These are phyloP conservation scores for Debaryomyces castellii DNA, from an alignment of 805 yeast genomes.

Conservation along the genomic window DNA sequence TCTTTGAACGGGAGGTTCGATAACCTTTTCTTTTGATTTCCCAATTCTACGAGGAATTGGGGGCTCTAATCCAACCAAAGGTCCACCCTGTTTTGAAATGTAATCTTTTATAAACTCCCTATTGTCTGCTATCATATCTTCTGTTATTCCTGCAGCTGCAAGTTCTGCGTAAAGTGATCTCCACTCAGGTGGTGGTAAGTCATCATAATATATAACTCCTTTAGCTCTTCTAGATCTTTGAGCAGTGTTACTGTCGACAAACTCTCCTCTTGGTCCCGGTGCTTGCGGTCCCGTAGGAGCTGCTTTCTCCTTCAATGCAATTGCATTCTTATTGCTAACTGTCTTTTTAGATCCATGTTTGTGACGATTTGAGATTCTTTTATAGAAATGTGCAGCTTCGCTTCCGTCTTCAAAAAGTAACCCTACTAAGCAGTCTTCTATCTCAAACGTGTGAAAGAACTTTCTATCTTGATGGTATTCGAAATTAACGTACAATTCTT, in stretches of 20 bases:
- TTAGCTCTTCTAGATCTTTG: slow-evolving; percentile 56
- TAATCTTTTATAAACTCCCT: slow-evolving; percentile 79
- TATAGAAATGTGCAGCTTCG: slow-evolving; percentile 85
- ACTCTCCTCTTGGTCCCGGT: slow-evolving; percentile 70
- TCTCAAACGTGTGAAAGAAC: slow-evolving; percentile 91
- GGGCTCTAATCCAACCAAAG: slow-evolving; percentile 80
- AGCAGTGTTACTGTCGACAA: slow-evolving; percentile 44
- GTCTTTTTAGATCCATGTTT: slow-evolving; percentile 90
- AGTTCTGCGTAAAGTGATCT: slow-evolving; percentile 68
- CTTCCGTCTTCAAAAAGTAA: slow-evolving; percentile 82
- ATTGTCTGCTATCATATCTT: slow-evolving; percentile 87
- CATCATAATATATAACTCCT: slow-evolving; percentile 71
- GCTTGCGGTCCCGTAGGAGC: slow-evolving; percentile 17
- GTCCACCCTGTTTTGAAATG: slow-evolving; percentile 71
- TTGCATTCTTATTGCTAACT: slow-evolving; percentile 79
- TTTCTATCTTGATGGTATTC: slow-evolving; percentile 91
- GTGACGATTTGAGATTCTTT: slow-evolving; percentile 69
- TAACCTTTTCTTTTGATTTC: slow-evolving; percentile 13
- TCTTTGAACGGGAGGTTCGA: slow-evolving; percentile 16
- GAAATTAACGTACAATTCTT: slow-evolving; percentile 85
- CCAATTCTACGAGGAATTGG: slow-evolving; percentile 70
- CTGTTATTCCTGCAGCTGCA: slow-evolving; percentile 76
- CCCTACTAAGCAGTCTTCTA: slow-evolving; percentile 87
- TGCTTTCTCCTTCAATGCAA: slow-evolving; percentile 60
- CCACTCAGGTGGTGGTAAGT: slow-evolving; percentile 84